These are phyloP conservation scores for Jasminum sambac DNA, from an alignment of 257 asterid genomes.

Conservation along the genomic window DNA sequence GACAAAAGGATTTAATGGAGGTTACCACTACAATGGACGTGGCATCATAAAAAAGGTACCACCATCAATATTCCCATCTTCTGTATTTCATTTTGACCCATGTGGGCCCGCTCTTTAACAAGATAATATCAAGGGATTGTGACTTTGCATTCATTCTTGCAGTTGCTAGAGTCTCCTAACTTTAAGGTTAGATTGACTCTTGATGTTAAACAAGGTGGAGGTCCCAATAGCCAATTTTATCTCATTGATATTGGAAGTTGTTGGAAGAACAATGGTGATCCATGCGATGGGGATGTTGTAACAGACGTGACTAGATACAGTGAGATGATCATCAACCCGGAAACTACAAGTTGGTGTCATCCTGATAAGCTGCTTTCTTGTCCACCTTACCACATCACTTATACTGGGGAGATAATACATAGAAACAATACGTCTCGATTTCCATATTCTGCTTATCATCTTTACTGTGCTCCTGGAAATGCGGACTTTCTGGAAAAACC, in stretches of 20 bases:
- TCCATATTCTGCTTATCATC: constrained; percentile 82
- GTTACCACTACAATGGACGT: constrained; percentile 76
- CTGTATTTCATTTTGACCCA: not conserved
- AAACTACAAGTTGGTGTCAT: constrained; percentile 77
- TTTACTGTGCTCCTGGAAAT: constrained; percentile 88
- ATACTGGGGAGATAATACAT: constrained; percentile 52
- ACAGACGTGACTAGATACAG: constrained; percentile 87
- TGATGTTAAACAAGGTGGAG: constrained; percentile 74
- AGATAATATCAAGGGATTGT: not conserved
- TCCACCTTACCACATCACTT: constrained; percentile 73
- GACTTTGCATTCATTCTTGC: constrained; percentile 14
- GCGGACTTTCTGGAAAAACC: constrained; percentile 62
- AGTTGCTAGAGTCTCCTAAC: constrained; percentile 74
- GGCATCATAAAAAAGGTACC: constrained; percentile 67
- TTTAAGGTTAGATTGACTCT: constrained; percentile 75
- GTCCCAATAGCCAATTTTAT: constrained; percentile 77
- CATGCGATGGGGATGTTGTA: constrained; percentile 68
- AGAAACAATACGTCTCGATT: constrained; percentile 68
- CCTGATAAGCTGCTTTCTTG: constrained; percentile 66
- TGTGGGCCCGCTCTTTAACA: not conserved
- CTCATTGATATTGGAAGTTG: constrained; percentile 83
- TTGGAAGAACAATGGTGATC: constrained; percentile 78
- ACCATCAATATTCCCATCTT: not conserved
- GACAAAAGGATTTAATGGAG: constrained; percentile 69
- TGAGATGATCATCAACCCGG: constrained; percentile 85